Evolutionary conservation across 139 green algal genomes (phyloP).

Genomic region (Coelastrella sp.): DNA sequence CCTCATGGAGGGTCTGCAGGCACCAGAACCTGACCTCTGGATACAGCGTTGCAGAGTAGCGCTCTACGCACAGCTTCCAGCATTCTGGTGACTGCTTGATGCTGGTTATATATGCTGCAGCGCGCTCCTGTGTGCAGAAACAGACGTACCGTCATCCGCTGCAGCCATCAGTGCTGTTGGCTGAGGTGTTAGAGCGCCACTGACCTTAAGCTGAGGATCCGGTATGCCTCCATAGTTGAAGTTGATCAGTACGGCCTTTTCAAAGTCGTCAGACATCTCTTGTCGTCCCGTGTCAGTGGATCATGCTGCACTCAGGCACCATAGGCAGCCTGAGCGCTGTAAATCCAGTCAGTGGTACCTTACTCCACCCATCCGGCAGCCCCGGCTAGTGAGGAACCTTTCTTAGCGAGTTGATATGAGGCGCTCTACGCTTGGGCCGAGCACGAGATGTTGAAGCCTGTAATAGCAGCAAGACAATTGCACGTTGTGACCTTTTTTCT

Average conservation of each 20-base stretch:
- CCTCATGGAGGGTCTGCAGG: slow-evolving; percentile 91
- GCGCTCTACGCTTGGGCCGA: no score
- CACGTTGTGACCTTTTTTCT: no score
- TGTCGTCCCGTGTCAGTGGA: not conserved
- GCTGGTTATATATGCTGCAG: slow-evolving; percentile 72
- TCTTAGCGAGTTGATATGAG: no score
- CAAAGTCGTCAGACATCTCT: slow-evolving; percentile 89
- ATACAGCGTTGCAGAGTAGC: slow-evolving; percentile 74
- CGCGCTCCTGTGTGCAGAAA: slow-evolving; percentile 65
- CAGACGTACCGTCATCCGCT: not conserved
- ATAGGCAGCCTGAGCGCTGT: slow-evolving; percentile 1
- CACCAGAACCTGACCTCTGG: slow-evolving; percentile 98
- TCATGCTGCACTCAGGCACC: slow-evolving; percentile 11
- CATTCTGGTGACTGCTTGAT: slow-evolving; percentile 68
- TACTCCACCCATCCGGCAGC: not conserved
- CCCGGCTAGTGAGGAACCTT: no score
- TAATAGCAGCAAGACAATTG: no score
- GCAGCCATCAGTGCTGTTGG: not conserved
- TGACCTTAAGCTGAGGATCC: slow-evolving; percentile 59
- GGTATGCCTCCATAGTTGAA: slow-evolving; percentile 88
- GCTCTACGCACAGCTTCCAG: slow-evolving; percentile 85
- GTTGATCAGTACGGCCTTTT: slow-evolving; percentile 89
- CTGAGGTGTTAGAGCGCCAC: not conserved
- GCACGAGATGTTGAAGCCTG: no score
- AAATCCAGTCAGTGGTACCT: not conserved